Conservation (phyloP, 768 basidiomycete species). For the Tylopilus subfusipes region DNA sequence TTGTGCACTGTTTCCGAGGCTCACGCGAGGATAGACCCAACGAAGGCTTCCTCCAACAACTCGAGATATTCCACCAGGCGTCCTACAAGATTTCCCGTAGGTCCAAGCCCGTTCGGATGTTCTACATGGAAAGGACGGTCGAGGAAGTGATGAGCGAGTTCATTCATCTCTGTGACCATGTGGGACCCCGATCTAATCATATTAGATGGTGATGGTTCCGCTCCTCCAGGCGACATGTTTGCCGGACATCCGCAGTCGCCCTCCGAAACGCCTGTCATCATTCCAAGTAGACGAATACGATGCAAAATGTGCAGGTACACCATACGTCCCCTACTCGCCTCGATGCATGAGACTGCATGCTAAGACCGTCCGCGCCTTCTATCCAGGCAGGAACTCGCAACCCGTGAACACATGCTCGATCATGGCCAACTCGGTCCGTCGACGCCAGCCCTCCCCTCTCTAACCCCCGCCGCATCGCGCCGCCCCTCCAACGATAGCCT, state of each 20-base stretch:
- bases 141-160: conserved; percentile 76
- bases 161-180: not conserved
- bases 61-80: conserved; percentile 74
- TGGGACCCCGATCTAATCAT: conserved; percentile 6
- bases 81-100: conserved; percentile 62
- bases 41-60: conserved; percentile 73
- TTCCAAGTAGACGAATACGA: conserved; percentile 64
- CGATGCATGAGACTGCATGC: not conserved
- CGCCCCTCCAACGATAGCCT: conserved; percentile 32
- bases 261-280: conserved; percentile 54
- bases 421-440: conserved; percentile 75
- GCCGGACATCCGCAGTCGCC: conserved; percentile 69
- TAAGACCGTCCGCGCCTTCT: not conserved
- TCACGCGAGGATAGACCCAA: conserved; percentile 62
- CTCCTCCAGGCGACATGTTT: conserved; percentile 68
- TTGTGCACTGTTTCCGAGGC: not conserved
- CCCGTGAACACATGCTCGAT: conserved; percentile 91
- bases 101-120: conserved; percentile 73
- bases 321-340: not conserved
- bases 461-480: conserved; percentile 49
- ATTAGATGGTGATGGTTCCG: conserved; percentile 70
- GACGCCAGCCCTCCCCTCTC: conserved; percentile 47
- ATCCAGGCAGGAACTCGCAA: conserved; percentile 70
- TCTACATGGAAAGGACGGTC: conserved; percentile 74
- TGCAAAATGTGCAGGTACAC: conserved; percentile 88